Percentiles rank a stretch among this genome's conserved stretches.
phyloP scores from a whole-genome alignment of 2,329 filamentous ascomycete species.

The Fonsecaea erecta region DNA sequence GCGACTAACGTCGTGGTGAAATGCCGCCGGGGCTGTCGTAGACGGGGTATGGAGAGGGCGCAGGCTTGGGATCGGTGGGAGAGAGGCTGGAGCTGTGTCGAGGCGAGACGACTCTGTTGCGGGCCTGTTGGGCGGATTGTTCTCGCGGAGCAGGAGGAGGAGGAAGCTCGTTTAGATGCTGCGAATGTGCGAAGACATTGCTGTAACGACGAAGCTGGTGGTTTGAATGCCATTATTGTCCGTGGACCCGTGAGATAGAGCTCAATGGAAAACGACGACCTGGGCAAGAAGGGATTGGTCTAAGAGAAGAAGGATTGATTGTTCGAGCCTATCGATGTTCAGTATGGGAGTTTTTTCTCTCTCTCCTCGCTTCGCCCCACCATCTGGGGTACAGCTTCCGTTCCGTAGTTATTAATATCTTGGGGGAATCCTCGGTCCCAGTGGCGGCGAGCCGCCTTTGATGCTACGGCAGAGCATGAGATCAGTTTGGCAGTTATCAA shows the following conservation, averaged over 20 bases:
- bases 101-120: background rate
- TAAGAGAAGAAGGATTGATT: too few species aligned
- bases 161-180: background rate
- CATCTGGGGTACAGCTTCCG: too few species aligned
- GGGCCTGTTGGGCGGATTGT: background rate
- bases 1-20: slow-evolving; percentile 27
- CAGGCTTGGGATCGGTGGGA: background rate
- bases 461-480: too few species aligned
- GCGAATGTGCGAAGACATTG: background rate
- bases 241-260: background rate
- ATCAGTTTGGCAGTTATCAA: too few species aligned
- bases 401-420: too few species aligned
- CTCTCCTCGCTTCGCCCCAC: too few species aligned
- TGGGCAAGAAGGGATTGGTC: background rate
- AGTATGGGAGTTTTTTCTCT: too few species aligned
- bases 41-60: slow-evolving; percentile 7
- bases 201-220: background rate
- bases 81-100: background rate
- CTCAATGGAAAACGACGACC: background rate
- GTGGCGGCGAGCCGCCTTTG: too few species aligned
- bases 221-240: background rate
- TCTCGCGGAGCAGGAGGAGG: background rate
- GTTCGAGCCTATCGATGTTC: too few species aligned
- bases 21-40: slow-evolving; percentile 32
- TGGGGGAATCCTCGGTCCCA: too few species aligned